Base-by-base conservation (phyloP, 805 yeast species). In the Metschnikowia matae region DNA sequence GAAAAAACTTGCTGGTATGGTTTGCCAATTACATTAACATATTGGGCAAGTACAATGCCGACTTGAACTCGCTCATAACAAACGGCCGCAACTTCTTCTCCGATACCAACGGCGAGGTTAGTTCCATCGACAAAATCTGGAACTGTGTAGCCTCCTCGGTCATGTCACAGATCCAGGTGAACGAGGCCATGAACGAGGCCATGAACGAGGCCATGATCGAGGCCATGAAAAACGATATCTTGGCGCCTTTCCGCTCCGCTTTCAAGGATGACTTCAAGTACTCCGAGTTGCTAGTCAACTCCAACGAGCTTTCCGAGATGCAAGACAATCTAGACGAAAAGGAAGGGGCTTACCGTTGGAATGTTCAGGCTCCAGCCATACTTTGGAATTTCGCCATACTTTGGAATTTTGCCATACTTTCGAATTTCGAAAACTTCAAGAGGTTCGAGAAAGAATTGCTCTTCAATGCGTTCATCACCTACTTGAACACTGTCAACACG, bases 381-480 rank as follows among this genome's bases (percentile, higher is more conserved):
- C 85, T 87, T n/a, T n/a, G n/a, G n/a, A n/a, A n/a, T n/a, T n/a
- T n/a, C n/a, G n/a, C n/a, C n/a, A n/a, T n/a, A n/a, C n/a, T n/a
- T n/a, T n/a, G n/a, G n/a, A n/a, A n/a, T n/a, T n/a, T n/a, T n/a
- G n/a, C n/a, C n/a, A n/a, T n/a, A n/a, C n/a, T n/a, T 62, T 84
- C 84, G 57, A 81, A 81, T 55, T 85, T 89, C 63, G 94, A 89
- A 62, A 75, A 74, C 54, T 82, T 85, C 57, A 96, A 89, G 64
- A 76, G 71, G 36, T 60, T 70, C 71, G 66, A 82, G 88, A 69
- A 75, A 81, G 66, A 74, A 68, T 52, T 76, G 55, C 53, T 82
- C 51, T 71, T 89, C 53, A 84, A 88, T 62, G 83, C 83, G 48
- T 77, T 84, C 49, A 74, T 91, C 49, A 72, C 84, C 45, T 82